phyloP scores from a whole-genome alignment of 2,329 filamentous ascomycete genomes.

The Acrodontium crateriforme region DNA sequence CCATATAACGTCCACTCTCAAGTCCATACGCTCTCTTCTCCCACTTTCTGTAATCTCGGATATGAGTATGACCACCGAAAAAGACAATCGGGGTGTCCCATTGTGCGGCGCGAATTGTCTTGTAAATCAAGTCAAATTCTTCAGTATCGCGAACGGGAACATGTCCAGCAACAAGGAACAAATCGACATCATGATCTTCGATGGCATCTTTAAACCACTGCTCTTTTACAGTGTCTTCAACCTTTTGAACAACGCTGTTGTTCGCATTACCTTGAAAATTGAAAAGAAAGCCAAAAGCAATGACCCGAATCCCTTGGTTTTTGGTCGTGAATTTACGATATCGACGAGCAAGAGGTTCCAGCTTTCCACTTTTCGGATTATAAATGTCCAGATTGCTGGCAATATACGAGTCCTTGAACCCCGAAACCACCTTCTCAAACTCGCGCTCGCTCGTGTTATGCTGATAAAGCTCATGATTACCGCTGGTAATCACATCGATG shows the following conservation, averaged over 20 bases:
- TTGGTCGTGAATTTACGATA: conserved; percentile 87
- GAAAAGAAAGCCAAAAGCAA: conserved; percentile 90
- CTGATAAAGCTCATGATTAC: conserved; percentile 93
- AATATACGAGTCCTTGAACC: conserved; percentile 68
- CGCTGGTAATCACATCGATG: conserved; percentile 72
- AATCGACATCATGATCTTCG: conserved; percentile 61
- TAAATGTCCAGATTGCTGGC: conserved; percentile 89
- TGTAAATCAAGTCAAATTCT: conserved; percentile 67
- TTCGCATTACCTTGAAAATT: conserved; percentile 84
- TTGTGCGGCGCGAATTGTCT: conserved; percentile 59
- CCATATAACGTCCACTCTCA: conserved; percentile 82
- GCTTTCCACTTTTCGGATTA: conserved; percentile 54
- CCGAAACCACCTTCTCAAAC: conserved; percentile 64
- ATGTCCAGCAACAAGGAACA: conserved; percentile 80
- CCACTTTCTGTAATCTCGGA: conserved; percentile 69
- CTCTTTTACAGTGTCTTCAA: conserved; percentile 68
- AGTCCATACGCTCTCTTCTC: conserved; percentile 67
- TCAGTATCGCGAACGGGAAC: conserved; percentile 60
- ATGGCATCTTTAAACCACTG: conserved; percentile 82
- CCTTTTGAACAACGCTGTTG: conserved; percentile 72
- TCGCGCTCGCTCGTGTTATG: conserved; percentile 64
- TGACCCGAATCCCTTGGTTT: conserved; percentile 68
- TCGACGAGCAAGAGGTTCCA: conserved; percentile 62
- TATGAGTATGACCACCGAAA: conserved; percentile 82
- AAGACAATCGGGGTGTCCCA: conserved; percentile 80